Base-by-base conservation (phyloP, 257 asterid species). In the Perilla frutescens region DNA sequence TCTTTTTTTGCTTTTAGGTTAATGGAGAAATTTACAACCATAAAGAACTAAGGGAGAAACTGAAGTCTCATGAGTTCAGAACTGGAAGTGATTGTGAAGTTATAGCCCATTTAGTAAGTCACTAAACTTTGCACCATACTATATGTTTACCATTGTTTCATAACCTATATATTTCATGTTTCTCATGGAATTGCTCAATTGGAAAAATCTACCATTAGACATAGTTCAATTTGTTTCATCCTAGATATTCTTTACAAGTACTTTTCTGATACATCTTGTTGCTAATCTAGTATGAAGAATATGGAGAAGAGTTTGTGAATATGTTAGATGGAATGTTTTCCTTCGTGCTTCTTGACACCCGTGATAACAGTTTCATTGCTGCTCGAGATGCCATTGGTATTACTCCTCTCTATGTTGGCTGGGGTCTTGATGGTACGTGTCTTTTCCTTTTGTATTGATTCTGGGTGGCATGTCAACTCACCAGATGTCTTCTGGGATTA, bases 361-460 rank as follows among this genome's bases (percentile, higher is more conserved):
- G 96, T 50, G 96, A 92, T 70, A 92, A 89, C 79, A 89, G 96
- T 84, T 92, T 87, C 85, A 95, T 95, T 68, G 99, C 99, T 83
- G 98, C 98, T 74, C 97, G 99, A 79, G 99, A 95, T 90, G 97
- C 98, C 76, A 92, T 95, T 80, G 99, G 99, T 51, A 95, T 95
- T 78, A 90, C 98, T 49, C 98, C 99, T 60, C 98, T 95, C 80
- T 95, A 95, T 82, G 60, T 92, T 32, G 99, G 99, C 45, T 92
- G 99, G 99, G 98, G 99, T 58, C 96, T 90, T 75, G 99, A 95
- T 86, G 99, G 99, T 95, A 88, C 14, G 85, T 48, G 60, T 39
- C 43, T 31, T 61, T 66, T 73, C 66, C 6, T 31, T 26, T 45
- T 63, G 29, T 61, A 60, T 58, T 15, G 54, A 59, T 61, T 78